Percentiles rank a stretch among this genome's conserved stretches.
These are phyloP conservation scores for Plasmodium coatneyi DNA, from an alignment of 169 alveolate genomes.

Conservation along the genomic window DNA sequence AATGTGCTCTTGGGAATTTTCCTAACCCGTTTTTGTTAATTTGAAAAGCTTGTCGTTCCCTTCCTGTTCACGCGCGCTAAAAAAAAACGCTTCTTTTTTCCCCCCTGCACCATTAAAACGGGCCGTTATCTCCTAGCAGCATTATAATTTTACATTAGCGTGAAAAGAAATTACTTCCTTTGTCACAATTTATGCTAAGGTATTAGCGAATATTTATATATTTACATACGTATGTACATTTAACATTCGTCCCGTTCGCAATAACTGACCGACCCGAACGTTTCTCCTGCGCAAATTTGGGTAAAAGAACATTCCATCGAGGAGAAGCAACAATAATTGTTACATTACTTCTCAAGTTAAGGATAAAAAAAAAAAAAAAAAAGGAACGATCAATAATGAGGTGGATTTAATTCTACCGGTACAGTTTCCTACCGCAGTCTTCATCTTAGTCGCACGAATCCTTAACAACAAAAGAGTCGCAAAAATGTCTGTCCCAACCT, in stretches of 20 bases:
- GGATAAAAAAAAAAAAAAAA: conserved; percentile 1
- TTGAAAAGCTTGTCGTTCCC: not conserved
- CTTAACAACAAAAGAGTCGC: not conserved
- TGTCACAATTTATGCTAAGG: not conserved
- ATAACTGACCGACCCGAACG: not conserved
- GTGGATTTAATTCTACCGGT: not conserved
- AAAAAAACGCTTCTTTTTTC: not conserved
- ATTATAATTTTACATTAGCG: not conserved
- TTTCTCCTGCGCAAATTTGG: not conserved
- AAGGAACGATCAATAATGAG: not conserved
- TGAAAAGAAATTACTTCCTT: not conserved
- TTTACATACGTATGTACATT: not conserved
- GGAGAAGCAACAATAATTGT: not conserved
- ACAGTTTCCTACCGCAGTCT: not conserved
- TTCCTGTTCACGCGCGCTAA: not conserved
- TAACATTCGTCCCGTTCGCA: not conserved
- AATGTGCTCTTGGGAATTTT: not conserved
- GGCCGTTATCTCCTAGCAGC: not conserved
- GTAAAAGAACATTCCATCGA: not conserved
- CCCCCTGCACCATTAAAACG: not conserved
- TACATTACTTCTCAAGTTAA: not conserved
- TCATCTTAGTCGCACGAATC: not conserved
- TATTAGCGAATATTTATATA: not conserved
- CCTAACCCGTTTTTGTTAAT: not conserved
- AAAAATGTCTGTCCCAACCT: conserved; percentile 73